Evolutionary conservation across 2,329 filamentous ascomycete genomes (phyloP).

Genomic region (Triangularia setosa): DNA sequence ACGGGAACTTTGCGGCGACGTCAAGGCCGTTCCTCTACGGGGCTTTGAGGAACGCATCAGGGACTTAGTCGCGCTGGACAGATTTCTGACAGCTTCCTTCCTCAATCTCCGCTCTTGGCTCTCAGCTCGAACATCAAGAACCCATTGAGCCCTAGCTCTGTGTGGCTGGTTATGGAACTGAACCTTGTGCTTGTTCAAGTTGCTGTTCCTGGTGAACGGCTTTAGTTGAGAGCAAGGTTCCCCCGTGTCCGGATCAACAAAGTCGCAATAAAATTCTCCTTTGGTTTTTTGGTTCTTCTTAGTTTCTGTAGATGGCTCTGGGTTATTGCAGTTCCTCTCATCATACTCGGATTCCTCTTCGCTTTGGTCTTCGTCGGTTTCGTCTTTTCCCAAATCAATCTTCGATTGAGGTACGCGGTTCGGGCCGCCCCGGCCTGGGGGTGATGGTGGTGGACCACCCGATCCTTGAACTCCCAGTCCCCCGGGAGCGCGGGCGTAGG

Average conservation of each 20-base stretch:
- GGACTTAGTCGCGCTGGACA: not conserved
- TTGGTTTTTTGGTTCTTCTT: not conserved
- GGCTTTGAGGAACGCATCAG: no score
- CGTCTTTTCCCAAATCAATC: not conserved
- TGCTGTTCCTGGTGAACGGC: not conserved
- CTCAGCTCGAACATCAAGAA: not conserved
- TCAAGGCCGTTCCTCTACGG: not conserved
- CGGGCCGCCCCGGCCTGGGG: no score
- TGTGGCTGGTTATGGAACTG: not conserved
- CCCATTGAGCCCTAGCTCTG: not conserved
- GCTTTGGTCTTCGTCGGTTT: not conserved
- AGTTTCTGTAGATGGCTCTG: not conserved
- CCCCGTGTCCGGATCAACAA: not conserved
- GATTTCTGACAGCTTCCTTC: not conserved
- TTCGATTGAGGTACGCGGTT: not conserved
- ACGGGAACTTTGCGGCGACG: not conserved
- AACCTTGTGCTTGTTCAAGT: not conserved
- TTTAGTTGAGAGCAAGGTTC: not conserved
- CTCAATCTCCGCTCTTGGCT: not conserved
- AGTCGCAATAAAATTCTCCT: not conserved
- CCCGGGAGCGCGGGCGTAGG: not conserved
- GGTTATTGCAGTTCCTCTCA: not conserved
- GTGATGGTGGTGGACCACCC: no score
- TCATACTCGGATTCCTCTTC: not conserved
- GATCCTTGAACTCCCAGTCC: not conserved